These are phyloP conservation scores for Batkoa obscura DNA, from an alignment of 371 early-diverging fungal genomes.

Conservation along the genomic window DNA sequence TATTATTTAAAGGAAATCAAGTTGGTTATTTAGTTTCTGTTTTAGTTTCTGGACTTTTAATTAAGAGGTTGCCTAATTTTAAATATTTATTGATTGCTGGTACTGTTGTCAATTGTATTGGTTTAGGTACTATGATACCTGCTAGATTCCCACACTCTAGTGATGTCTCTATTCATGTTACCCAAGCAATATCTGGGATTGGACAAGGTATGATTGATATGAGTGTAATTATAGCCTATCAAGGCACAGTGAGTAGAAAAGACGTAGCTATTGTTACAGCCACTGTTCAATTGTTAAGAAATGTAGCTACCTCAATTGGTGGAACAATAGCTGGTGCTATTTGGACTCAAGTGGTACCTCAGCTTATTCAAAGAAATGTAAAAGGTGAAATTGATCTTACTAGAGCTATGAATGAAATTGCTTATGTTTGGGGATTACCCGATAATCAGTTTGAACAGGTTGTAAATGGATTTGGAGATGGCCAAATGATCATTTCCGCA, in stretches of 20 bases:
- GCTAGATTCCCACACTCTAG: conserved; percentile 17
- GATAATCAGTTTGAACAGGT: background rate
- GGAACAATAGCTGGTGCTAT: background rate
- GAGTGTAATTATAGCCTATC: conserved; percentile 3
- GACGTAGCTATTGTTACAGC: background rate
- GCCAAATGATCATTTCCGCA: background rate
- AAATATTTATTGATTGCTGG: conserved; percentile 10
- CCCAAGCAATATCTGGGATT: conserved; percentile 20
- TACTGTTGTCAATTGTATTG: conserved; percentile 14
- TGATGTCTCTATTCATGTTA: conserved; percentile 19
- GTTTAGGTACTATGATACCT: conserved; percentile 25
- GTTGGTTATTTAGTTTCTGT: background rate
- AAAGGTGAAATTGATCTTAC: background rate
- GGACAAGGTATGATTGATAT: conserved; percentile 21
- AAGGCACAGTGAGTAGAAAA: background rate
- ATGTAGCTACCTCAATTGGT: background rate
- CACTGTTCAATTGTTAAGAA: background rate
- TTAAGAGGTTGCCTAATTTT: background rate
- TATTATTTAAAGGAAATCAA: background rate
- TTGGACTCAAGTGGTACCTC: background rate
- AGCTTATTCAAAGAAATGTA: background rate
- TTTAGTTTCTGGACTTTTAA: background rate
- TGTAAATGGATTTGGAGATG: background rate
- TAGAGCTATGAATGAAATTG: background rate
- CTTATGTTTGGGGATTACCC: background rate